Percentiles rank a stretch among this genome's conserved stretches.
Evolutionary conservation across 345 rosid species (phyloP).

Genomic region (Heritiera littoralis): DNA sequence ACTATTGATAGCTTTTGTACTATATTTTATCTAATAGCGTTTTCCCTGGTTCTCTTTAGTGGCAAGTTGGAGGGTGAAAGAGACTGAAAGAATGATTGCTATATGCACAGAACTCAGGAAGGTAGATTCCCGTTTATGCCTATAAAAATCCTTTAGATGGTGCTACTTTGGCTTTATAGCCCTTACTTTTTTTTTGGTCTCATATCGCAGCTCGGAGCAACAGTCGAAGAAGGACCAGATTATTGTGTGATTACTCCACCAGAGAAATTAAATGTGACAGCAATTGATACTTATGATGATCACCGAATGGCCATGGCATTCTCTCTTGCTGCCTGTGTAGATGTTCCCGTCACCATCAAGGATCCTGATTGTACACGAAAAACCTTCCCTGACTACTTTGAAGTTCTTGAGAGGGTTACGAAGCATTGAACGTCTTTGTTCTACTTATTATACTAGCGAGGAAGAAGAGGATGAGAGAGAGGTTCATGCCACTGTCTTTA

Average conservation of each 20-base stretch:
- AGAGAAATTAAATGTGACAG: constrained; percentile 63
- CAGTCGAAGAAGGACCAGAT: constrained; percentile 95
- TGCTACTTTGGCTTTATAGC: not conserved
- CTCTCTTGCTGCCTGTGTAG: constrained; percentile 95
- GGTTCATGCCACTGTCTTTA: not conserved
- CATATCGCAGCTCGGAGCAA: constrained; percentile 77
- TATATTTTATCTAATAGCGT: not conserved
- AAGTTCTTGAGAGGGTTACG: constrained; percentile 74
- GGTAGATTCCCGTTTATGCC: constrained; percentile 39
- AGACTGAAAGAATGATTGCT: constrained; percentile 96
- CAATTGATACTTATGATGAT: constrained; percentile 93
- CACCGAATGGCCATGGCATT: constrained; percentile 99
- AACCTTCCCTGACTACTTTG: constrained; percentile 95
- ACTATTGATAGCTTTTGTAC: not conserved
- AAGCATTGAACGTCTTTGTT: constrained; percentile 39
- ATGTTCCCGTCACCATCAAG: constrained; percentile 85
- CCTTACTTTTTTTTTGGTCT: constrained; percentile 7
- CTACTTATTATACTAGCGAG: not conserved
- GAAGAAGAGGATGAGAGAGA: constrained; percentile 11
- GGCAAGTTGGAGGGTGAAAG: constrained; percentile 99
- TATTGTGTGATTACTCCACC: constrained; percentile 97
- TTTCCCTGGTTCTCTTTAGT: constrained; percentile 40
- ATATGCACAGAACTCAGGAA: constrained; percentile 93
- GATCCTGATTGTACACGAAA: constrained; percentile 94
- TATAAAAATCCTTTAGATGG: not conserved